Conservation (phyloP, 331 rosid genomes). For the Quercus phellos region DNA sequence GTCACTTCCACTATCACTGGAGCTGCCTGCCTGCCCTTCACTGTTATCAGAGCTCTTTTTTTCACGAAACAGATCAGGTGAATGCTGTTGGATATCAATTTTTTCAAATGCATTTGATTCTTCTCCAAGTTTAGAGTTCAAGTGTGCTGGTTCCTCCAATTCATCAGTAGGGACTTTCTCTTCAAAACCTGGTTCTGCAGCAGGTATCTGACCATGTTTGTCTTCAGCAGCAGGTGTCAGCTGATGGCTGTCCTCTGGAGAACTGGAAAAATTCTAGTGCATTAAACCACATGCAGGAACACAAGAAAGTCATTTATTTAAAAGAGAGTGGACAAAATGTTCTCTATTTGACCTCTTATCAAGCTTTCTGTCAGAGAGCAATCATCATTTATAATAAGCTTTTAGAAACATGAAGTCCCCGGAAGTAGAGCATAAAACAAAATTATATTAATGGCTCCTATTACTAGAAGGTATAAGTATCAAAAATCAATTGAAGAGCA, state of each 20-base stretch:
- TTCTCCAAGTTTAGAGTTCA: slow-evolving; percentile 44
- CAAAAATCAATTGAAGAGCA: not conserved
- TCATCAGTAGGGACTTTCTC: slow-evolving; percentile 44
- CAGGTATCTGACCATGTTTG: slow-evolving; percentile 49
- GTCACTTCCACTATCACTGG: slow-evolving; percentile 83
- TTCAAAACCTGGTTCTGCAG: slow-evolving; percentile 42
- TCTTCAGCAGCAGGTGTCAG: slow-evolving; percentile 49
- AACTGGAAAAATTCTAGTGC: slow-evolving; percentile 41
- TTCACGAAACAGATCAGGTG: slow-evolving; percentile 56
- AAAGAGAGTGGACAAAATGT: not conserved
- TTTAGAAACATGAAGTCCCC: not conserved
- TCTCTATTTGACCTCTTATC: not conserved
- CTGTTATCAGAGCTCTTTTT: slow-evolving; percentile 58
- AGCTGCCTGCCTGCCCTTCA: slow-evolving; percentile 73
- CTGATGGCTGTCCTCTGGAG: slow-evolving; percentile 63
- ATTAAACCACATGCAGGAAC: slow-evolving; percentile 15
- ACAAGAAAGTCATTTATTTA: not conserved
- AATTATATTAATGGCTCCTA: not conserved
- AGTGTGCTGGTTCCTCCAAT: slow-evolving; percentile 40
- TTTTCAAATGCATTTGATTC: slow-evolving; percentile 46
- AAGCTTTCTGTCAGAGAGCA: too few relatives aligned
- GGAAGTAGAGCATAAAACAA: not conserved
- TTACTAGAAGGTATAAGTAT: not conserved
- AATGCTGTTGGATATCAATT: slow-evolving; percentile 45
- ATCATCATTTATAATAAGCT: not conserved